Evolutionary conservation across 306 rosid genomes (phyloP), one percentile per base, ranked within the genome.

Genomic region (Rubus parviflorus): DNA sequence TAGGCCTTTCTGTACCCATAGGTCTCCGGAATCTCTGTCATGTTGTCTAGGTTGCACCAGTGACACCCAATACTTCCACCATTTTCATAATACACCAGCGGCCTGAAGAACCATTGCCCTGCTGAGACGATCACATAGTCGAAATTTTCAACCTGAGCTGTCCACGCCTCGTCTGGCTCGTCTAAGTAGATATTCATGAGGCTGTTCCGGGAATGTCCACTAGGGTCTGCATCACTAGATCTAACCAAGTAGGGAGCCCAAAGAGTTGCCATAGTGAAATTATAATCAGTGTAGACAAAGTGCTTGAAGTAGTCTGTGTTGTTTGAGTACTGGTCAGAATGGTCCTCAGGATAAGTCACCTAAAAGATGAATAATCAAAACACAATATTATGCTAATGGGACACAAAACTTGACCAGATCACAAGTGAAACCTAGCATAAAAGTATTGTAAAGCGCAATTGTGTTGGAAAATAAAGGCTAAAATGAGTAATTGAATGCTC

Each of bases 61-160:
- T 83, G 73, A 77, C 99, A 92, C 71, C 97, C 98, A 6, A 87
- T 75, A 15, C 86, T 80, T 8, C 46, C 70, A 16, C 82, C 87
- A 9, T 89, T 86, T 74, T 92, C 94, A 23, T 89, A 78, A 80
- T 76, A 79, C 42, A 89, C 41, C 10, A 83, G 60, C 0, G 94
- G 93, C 37, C 96, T 80, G 23, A 92, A 92, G 85, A 96, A 96
- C 99, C 99, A 96, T 12, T 92, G 97, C 20, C 98, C 99, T 5
- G 89, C 90, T 53, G 98, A 92, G 84, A 96, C 75, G 13, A 96
- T 80, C 17, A 96, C 91, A 17, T 87, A 89, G 81, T 96, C 96
- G 4, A 88, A 96, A 40, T 64, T 56, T 47, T 79, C 86, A 3
- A 96, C 79, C n/a, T 85, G 61, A 2, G 79, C 65, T 0, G 81